Conservation (phyloP, 1,139 yeast species). For the Yamadazyma epiphylla region DNA sequence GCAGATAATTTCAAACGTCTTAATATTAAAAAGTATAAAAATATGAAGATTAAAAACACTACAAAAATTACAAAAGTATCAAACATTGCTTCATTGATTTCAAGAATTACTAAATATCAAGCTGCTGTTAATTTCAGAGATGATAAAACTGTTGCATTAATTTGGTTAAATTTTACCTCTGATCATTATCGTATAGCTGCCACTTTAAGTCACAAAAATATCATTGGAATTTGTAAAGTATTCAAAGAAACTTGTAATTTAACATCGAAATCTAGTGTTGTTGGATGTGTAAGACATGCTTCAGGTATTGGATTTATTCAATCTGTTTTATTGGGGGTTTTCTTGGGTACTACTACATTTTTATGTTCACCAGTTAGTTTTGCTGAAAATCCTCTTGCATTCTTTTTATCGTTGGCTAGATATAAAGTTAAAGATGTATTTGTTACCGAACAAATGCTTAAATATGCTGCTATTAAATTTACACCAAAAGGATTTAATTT, state of each 20-base stretch:
- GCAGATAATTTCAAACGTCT: conserved; percentile 59
- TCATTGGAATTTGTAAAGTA: conserved; percentile 80
- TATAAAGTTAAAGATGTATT: conserved; percentile 83
- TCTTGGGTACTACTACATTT: conserved; percentile 81
- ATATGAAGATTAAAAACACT: conserved; percentile 66
- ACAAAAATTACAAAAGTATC: conserved; percentile 60
- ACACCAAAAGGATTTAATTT: conserved; percentile 67
- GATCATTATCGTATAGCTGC: conserved; percentile 72
- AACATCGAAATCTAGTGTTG: conserved; percentile 64
- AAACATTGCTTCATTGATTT: conserved; percentile 41
- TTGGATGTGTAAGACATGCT: conserved; percentile 86
- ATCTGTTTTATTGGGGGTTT: conserved; percentile 77
- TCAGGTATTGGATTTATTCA: conserved; percentile 86
- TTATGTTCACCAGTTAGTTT: conserved; percentile 76
- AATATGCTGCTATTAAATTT: conserved; percentile 61
- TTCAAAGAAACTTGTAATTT: conserved; percentile 90
- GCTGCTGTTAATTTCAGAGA: conserved; percentile 41
- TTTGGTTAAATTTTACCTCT: conserved; percentile 68
- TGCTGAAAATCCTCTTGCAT: conserved; percentile 70
- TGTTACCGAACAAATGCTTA: conserved; percentile 81
- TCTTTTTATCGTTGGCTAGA: conserved; percentile 69
- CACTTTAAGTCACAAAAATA: conserved; percentile 55
- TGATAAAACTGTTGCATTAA: conserved; percentile 46
- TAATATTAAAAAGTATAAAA: conserved; percentile 33
- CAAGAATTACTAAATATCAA: conserved; percentile 44